Base-by-base conservation (phyloP, 2,329 filamentous ascomycete species). In the Sporothrix luriei region DNA sequence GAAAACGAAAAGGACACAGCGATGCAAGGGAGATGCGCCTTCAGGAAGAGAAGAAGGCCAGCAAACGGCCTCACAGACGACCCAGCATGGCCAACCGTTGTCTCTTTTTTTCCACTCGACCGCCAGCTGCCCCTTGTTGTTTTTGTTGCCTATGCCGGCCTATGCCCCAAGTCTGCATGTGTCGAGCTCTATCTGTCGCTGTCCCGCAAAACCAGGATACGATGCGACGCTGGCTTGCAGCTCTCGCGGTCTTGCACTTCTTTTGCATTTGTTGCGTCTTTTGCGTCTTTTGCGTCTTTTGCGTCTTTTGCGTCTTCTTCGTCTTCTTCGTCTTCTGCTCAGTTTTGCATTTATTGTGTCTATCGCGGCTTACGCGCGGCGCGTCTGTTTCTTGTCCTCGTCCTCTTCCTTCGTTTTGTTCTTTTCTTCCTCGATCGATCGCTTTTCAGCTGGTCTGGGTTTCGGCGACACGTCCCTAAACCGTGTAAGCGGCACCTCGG, bases 401-500 rank as follows among this genome's bases (percentile, higher is more conserved):
- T 24, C 33, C 55, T 21, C 19, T 24, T 59, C 3, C 29, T n/a
- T 9, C 33, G 33, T 33, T 9, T 33, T 57, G 48, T 19, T 49
- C n/a, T 43, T 43, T 9, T 54, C 14, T 13, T 40, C 29, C 26
- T 29, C 43, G 24, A n/a, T 65, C 61, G 24, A 43, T 33, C 24
- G 61, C 46, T 49, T 33, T 64, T 65, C 61, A 65, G 61, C 61
- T 65, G 43, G 43, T 16, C 26, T 65, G 43, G 61, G 61, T 38
- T 33, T 24, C 61, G 61, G 61, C 51, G 43, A 43, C 61, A 65
- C n/a, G 43, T 51, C 61, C 61, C 24, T 14, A 49, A 65, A 51
- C 14, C 43, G 61, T 65, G 61, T 29, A 51, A 49, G 61, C 61
- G 46, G 61, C 61, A 65, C 7, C 19, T 61, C 19, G 33, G 33